These are phyloP conservation scores for Pochonia chlamydosporia DNA, from an alignment of 2,329 filamentous ascomycete genomes.

Conservation along the genomic window DNA sequence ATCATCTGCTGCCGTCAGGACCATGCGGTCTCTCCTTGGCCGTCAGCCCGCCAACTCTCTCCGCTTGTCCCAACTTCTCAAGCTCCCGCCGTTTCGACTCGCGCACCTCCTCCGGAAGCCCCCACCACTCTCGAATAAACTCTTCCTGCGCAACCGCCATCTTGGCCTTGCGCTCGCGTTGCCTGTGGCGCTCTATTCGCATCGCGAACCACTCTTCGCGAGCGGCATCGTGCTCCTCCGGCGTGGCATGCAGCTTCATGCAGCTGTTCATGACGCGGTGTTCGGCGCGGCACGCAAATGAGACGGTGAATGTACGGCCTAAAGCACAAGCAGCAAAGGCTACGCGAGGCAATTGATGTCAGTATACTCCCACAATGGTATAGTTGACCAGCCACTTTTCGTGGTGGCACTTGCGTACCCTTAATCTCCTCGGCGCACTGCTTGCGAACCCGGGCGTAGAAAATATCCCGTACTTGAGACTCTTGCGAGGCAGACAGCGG, in stretches of 20 bases:
- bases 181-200: slow-evolving; percentile 62
- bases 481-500: slow-evolving; percentile 80
- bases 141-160: slow-evolving; percentile 57
- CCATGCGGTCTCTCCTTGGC: slow-evolving; percentile 25
- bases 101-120: slow-evolving; percentile 50
- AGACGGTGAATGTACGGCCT: slow-evolving; percentile 78
- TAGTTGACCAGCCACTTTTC: too few species aligned
- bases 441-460: slow-evolving; percentile 70
- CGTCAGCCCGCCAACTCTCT: slow-evolving; percentile 51
- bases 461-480: slow-evolving; percentile 73
- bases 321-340: slow-evolving; percentile 89
- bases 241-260: slow-evolving; percentile 83
- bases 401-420: too few species aligned
- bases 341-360: slow-evolving; percentile 37
- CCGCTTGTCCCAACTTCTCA: slow-evolving; percentile 42
- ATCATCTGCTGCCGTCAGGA: slow-evolving; percentile 5
- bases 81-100: slow-evolving; percentile 44
- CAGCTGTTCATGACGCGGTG: slow-evolving; percentile 88
- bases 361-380: too few species aligned
- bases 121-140: slow-evolving; percentile 64
- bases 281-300: slow-evolving; percentile 76
- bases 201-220: slow-evolving; percentile 89
- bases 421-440: slow-evolving; percentile 75
- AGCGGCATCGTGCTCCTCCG: slow-evolving; percentile 78
- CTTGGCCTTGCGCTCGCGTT: slow-evolving; percentile 58